These are phyloP conservation scores for Crocinoboletus sp. DNA, from an alignment of 1,284 basidiomycete species.

Conservation along the genomic window DNA sequence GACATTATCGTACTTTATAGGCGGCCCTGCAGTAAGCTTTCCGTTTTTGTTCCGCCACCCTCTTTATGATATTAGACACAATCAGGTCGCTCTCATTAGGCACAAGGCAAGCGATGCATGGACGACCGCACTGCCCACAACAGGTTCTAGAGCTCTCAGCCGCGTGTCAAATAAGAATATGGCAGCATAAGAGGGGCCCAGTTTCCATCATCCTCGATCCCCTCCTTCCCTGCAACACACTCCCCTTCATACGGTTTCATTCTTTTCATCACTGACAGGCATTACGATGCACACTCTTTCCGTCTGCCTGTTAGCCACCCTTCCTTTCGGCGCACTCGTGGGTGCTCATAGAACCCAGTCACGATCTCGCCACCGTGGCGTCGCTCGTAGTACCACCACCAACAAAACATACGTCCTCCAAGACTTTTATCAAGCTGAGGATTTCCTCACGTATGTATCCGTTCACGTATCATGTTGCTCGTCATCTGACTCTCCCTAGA, in stretches of 20 bases:
- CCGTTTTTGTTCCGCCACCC: not conserved
- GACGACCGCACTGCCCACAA: not conserved
- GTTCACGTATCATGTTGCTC: not conserved
- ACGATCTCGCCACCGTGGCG: not conserved
- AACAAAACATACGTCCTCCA: conserved; percentile 12
- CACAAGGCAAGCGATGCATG: conserved; percentile 16
- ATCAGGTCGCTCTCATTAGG: conserved; percentile 1
- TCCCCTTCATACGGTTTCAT: conserved; percentile 3
- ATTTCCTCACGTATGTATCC: conserved; percentile 23
- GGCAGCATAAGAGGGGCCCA: conserved; percentile 2
- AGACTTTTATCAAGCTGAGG: conserved; percentile 16
- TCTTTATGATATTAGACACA: conserved; percentile 5
- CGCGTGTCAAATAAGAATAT: conserved; percentile 8
- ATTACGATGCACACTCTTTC: conserved; percentile 5
- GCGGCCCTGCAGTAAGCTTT: not conserved
- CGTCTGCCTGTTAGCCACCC: conserved; percentile 2
- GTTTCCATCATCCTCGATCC: not conserved
- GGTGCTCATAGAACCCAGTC: not conserved
- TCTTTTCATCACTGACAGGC: conserved; percentile 11
- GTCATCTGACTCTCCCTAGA: conserved; percentile 30
- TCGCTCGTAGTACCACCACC: not conserved
- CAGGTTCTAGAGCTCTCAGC: not conserved
- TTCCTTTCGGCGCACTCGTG: conserved; percentile 1
- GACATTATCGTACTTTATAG: not conserved
- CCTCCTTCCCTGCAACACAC: not conserved